These are phyloP conservation scores for Pezicula rhizophila DNA, from an alignment of 2,329 filamentous ascomycete genomes.

Conservation along the genomic window DNA sequence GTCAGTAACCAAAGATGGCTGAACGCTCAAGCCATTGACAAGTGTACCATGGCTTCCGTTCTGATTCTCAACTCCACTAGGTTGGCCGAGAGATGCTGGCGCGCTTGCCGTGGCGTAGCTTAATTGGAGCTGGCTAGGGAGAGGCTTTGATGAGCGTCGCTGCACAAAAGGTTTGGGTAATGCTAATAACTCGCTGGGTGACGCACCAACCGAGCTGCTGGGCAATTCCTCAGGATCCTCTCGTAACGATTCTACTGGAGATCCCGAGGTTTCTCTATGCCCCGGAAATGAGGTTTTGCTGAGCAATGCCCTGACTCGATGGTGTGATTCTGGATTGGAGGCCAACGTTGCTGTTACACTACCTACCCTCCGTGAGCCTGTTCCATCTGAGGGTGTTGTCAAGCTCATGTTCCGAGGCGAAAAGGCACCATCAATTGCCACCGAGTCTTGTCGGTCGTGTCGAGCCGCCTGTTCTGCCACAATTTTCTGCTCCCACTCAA, in stretches of 20 bases:
- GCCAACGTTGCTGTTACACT: constrained; percentile 7
- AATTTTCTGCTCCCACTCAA: constrained; percentile 64
- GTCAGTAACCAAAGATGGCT: constrained; percentile 21
- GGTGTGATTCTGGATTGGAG: constrained; percentile 12
- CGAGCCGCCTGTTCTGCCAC: constrained; percentile 47
- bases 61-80: constrained; percentile 3
- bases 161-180: constrained; percentile 7
- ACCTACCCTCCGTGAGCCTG: constrained; percentile 16
- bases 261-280: neutral
- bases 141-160: constrained; percentile 21
- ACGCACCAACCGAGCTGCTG: constrained; percentile 18
- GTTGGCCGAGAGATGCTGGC: constrained; percentile 12
- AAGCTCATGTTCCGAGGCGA: constrained; percentile 26
- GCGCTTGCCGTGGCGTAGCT: constrained; percentile 20
- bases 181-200: constrained; percentile 13
- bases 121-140: constrained; percentile 26
- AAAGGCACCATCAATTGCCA: constrained; percentile 23
- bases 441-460: constrained; percentile 34
- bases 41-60: constrained; percentile 8
- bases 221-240: neutral
- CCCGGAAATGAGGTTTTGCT: constrained; percentile 16
- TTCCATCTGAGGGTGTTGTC: constrained; percentile 18
- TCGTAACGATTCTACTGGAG: neutral
- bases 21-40: constrained; percentile 6
- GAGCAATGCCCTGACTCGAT: constrained; percentile 17